A percentile compares a stretch with the other conserved stretches of the same genome.
Conservation (phyloP, 2,329 filamentous ascomycete genomes). For the Neurospora sp. region DNA sequence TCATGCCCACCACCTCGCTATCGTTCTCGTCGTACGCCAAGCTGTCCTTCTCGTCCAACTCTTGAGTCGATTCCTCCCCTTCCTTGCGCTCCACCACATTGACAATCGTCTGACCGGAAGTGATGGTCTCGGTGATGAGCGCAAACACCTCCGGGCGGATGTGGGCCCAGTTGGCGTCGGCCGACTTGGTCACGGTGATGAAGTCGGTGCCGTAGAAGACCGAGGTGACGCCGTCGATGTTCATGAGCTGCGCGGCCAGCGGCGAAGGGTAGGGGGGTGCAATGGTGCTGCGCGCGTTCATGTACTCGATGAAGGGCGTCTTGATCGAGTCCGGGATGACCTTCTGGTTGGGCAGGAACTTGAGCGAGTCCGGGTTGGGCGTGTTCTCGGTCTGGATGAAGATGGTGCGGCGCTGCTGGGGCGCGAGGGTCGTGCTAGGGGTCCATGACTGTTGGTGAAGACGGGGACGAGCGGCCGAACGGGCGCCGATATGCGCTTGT, state of each 20-base stretch:
- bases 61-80: conserved; percentile 31
- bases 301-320: conserved; percentile 81
- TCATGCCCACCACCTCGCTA: conserved; percentile 92
- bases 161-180: conserved; percentile 84
- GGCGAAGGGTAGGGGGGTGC: conserved; percentile 83
- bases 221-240: conserved; percentile 86
- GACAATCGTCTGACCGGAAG: conserved; percentile 72
- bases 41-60: conserved; percentile 52
- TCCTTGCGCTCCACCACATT: conserved; percentile 51
- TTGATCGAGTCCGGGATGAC: conserved; percentile 67
- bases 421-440: conserved; percentile 4
- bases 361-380: conserved; percentile 89
- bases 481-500: conserved; percentile 18
- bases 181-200: conserved; percentile 90
- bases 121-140: conserved; percentile 86
- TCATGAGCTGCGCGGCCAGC: conserved; percentile 80
- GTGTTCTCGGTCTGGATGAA: conserved; percentile 97
- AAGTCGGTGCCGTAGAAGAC: conserved; percentile 94
- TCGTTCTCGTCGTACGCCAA: conserved; percentile 83
- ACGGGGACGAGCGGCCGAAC: conserved; percentile 15
- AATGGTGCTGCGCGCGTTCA: conserved; percentile 79
- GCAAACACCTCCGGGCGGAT: conserved; percentile 93
- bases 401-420: conserved; percentile 53
- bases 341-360: conserved; percentile 86
- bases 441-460: conserved; percentile 10